Evolutionary conservation across 768 basidiomycete species (phyloP).

Genomic region (Macrocybe gigantea): DNA sequence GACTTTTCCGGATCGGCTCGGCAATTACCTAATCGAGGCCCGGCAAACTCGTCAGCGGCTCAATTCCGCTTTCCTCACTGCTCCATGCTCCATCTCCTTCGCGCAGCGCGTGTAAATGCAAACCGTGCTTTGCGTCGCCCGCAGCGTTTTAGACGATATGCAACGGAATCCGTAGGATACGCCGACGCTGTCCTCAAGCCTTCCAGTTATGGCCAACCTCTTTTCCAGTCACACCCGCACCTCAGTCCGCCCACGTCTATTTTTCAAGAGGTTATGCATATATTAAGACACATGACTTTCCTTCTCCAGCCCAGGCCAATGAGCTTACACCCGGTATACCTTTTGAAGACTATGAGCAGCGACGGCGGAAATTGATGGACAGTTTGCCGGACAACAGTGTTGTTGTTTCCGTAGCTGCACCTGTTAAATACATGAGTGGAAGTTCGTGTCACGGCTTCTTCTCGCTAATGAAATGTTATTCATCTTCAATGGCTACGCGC

Average conservation of each 20-base stretch:
- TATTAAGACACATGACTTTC: background rate
- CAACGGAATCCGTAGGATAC: constrained; percentile 11
- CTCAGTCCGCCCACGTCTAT: constrained; percentile 39
- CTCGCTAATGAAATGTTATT: constrained; percentile 5
- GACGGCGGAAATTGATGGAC: constrained; percentile 69
- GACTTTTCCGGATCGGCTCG: too few species aligned
- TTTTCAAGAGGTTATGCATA: background rate
- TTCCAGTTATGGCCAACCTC: constrained; percentile 75
- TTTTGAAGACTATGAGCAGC: constrained; percentile 66
- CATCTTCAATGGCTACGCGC: background rate
- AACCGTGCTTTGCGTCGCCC: too few species aligned
- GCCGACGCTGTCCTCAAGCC: constrained; percentile 52
- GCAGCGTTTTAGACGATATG: constrained; percentile 9
- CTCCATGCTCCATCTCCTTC: background rate
- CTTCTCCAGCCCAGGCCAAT: constrained; percentile 39
- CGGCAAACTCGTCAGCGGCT: background rate
- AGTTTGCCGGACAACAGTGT: constrained; percentile 64
- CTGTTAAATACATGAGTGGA: constrained; percentile 80
- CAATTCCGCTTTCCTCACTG: background rate
- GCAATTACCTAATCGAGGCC: too few species aligned
- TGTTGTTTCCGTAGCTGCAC: constrained; percentile 74
- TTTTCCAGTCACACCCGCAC: constrained; percentile 76
- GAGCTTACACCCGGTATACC: constrained; percentile 85
- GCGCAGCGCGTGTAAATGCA: too few species aligned
- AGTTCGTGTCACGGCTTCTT: constrained; percentile 40